Evolutionary conservation across 2,329 filamentous ascomycete genomes (phyloP), one percentile per base, ranked within the genome.

Genomic region (Ploettnerulaceae sp.): DNA sequence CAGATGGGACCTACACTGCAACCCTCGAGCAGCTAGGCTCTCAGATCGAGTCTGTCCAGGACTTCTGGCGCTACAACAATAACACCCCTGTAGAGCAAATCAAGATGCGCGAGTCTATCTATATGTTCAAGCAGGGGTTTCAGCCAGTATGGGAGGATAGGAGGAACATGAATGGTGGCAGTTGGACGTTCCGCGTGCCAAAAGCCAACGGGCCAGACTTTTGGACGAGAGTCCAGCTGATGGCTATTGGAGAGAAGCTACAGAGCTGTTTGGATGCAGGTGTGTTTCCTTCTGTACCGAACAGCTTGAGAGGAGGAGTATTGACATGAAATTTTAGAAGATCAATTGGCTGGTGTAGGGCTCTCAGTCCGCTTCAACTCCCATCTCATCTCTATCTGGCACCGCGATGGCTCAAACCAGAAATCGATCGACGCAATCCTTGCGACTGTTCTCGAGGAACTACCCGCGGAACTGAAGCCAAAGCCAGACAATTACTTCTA

Each of bases 311-410:
- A 39, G 40, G 35, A 38, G 15, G 15, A 34, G 41, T 51, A 26
- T 47, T 59, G 26, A 58, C 39, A 46, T 25, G 21, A 33, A 22
- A 29, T 7, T 32, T 48, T 61, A 89, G 87, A 81, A 50, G 85
- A 89, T 64, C 89, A 95, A 64, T 85, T 97, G 58, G 93, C 90
- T 64, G 91, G 91, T 40, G 82, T 96, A 36, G 88, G 86, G 32
- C 81, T 93, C 55, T 89, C 86, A 1, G 86, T 91, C 48, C 84
- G 90, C 60, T 94, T 93, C 75, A 95, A 90, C 69, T 85, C 83
- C 22, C 83, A 91, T 64, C 79, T 95, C 57, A 84, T 96, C 64
- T 86, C 86, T 58, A 79, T 97, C 61, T 97, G 91, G 91, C 93
- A 95, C 70, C 87, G 93, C 53, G 86, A 95, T 61, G 82, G 83